Evolutionary conservation across 2,329 filamentous ascomycete genomes (phyloP).

Genomic region (Nemania bipapillata): DNA sequence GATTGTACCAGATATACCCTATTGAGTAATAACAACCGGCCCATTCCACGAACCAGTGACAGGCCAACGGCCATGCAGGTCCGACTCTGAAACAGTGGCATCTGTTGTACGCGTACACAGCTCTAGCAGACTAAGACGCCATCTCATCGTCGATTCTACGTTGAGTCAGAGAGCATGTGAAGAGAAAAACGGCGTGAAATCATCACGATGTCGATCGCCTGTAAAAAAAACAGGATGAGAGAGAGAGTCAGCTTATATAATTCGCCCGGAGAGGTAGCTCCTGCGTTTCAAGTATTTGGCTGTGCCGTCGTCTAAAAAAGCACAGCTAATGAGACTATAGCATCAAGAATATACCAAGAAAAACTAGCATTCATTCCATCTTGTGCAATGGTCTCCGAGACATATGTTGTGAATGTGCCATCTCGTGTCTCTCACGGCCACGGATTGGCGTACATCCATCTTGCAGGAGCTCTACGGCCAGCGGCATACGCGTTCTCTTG

Average conservation of each 20-base stretch:
- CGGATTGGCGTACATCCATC: constrained; percentile 13
- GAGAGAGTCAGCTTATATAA: background rate
- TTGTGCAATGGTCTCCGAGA: constrained; percentile 33
- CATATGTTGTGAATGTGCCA: constrained; percentile 32
- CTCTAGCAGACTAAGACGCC: constrained; percentile 19
- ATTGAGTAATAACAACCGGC: constrained; percentile 12
- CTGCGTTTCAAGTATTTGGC: background rate
- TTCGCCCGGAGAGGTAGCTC: background rate
- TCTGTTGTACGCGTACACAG: constrained; percentile 39
- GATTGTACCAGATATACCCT: background rate
- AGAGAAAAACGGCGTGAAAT: background rate
- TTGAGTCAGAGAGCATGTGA: background rate
- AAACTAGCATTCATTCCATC: background rate
- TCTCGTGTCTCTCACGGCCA: constrained; percentile 20
- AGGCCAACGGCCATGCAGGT: constrained; percentile 30
- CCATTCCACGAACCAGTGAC: constrained; percentile 28
- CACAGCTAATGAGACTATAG: background rate
- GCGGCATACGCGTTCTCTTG: constrained; percentile 42
- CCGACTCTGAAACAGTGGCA: constrained; percentile 41
- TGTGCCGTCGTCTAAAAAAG: background rate
- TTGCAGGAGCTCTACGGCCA: constrained; percentile 41
- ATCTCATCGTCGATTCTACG: constrained; percentile 14
- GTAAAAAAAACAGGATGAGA: background rate
- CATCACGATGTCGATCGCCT: background rate
- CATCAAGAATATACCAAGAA: background rate